Percentiles rank a stretch among this genome's conserved stretches.
Evolutionary conservation across 345 rosid species (phyloP).

Genomic region (Limnanthes douglasii): DNA sequence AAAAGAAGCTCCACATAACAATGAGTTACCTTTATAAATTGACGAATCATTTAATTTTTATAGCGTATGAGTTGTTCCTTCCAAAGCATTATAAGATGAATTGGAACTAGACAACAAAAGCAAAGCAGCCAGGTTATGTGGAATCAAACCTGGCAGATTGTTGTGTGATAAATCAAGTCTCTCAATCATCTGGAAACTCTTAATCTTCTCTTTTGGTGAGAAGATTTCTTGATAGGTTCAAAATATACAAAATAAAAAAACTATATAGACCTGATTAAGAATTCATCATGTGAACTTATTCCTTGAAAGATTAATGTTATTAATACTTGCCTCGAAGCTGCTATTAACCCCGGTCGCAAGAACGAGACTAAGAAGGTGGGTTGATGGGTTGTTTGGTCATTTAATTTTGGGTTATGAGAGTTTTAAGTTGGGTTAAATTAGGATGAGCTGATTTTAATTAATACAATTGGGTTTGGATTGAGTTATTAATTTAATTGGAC

Average conservation of each 20-base stretch:
- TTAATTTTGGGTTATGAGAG: too few species aligned
- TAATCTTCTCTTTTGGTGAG: conserved; percentile 13
- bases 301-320: conserved; percentile 24
- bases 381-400: too few species aligned
- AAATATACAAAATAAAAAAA: conserved; percentile 12
- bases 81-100: conserved; percentile 31
- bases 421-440: too few species aligned
- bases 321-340: conserved; percentile 3
- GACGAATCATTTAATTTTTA: conserved; percentile 23
- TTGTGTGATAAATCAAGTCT: conserved; percentile 29
- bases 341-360: too few species aligned
- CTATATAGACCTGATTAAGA: conserved; percentile 13
- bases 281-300: conserved; percentile 24
- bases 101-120: conserved; percentile 17
- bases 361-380: too few species aligned
- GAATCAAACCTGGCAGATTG: conserved; percentile 30
- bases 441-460: too few species aligned
- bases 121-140: conserved; percentile 21
- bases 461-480: too few species aligned
- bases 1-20: conserved; percentile 31
- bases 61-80: conserved; percentile 26
- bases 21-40: conserved; percentile 25
- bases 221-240: conserved; percentile 22
- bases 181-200: conserved; percentile 14
- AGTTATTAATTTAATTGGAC: too few species aligned